Evolutionary conservation across 352 stramenopile species (phyloP).

Genomic region (Pythium scleroteichum): DNA sequence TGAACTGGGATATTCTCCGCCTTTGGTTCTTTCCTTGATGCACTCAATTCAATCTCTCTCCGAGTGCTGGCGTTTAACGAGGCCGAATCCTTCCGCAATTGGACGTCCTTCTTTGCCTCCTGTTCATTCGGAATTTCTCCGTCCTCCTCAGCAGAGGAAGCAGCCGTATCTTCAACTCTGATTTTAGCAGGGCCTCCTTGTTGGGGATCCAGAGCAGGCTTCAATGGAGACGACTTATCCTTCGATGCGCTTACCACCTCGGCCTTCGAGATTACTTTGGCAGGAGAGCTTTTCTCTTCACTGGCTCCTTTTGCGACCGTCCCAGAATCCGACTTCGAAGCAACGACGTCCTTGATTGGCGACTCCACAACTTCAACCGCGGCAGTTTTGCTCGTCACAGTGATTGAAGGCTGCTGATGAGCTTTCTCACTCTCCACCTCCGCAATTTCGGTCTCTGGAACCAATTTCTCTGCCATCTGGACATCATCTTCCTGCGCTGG

Average conservation of each 20-base stretch:
- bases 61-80: background rate
- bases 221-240: background rate
- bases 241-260: background rate
- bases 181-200: background rate
- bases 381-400: too few relatives aligned
- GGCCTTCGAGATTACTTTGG: background rate
- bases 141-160: slow-evolving; percentile 19
- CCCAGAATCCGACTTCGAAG: too few relatives aligned
- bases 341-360: too few relatives aligned
- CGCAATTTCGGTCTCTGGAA: background rate
- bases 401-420: too few relatives aligned
- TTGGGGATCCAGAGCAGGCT: background rate
- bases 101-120: background rate
- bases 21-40: too few relatives aligned
- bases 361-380: too few relatives aligned
- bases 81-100: too few relatives aligned
- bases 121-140: slow-evolving; percentile 23
- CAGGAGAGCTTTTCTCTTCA: background rate
- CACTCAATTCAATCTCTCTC: slow-evolving; percentile 6
- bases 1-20: too few relatives aligned
- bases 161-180: slow-evolving; percentile 2
- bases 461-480: background rate
- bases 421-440: background rate
- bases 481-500: background rate
- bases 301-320: background rate